Conservation (phyloP, 495 filamentous ascomycete genomes). For the Emericellopsis terricola region DNA sequence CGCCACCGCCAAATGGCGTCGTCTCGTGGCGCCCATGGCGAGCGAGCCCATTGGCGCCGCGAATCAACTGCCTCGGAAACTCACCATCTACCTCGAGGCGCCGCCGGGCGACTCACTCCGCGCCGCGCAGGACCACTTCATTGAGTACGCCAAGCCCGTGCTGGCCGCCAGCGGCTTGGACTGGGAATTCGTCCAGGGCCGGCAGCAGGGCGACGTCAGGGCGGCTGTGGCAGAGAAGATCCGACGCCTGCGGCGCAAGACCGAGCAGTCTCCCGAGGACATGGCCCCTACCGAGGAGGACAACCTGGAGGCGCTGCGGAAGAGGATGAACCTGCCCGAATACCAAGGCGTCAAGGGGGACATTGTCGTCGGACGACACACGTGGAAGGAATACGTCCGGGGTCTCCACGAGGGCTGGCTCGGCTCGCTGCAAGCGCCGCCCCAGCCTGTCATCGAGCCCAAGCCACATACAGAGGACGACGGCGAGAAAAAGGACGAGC, state of each 20-base stretch:
- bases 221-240: slow-evolving; percentile 67
- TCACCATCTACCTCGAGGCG: slow-evolving; percentile 71
- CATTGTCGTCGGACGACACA: slow-evolving; percentile 75
- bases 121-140: slow-evolving; percentile 76
- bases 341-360: slow-evolving; percentile 63
- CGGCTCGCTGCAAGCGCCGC: slow-evolving; percentile 43
- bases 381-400: slow-evolving; percentile 94
- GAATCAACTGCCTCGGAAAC: slow-evolving; percentile 54
- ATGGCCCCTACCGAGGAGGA: slow-evolving; percentile 33
- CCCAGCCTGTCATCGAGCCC: slow-evolving; percentile 12
- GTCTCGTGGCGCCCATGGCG: slow-evolving; percentile 71
- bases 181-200: slow-evolving; percentile 86
- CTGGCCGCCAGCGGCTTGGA: slow-evolving; percentile 79
- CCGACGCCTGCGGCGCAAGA: slow-evolving; percentile 44
- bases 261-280: slow-evolving; percentile 25
- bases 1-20: slow-evolving; percentile 69
- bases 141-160: slow-evolving; percentile 88
- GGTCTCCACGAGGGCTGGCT: slow-evolving; percentile 95
- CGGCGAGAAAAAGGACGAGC: slow-evolving; percentile 3
- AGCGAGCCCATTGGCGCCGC: slow-evolving; percentile 53
- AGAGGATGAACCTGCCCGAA: slow-evolving; percentile 41
- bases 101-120: slow-evolving; percentile 76
- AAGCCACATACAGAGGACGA: slow-evolving; percentile 14
- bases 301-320: slow-evolving; percentile 34
- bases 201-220: slow-evolving; percentile 74